These are phyloP conservation scores for Ascochyta pisi DNA, from an alignment of 2,329 filamentous ascomycete genomes.

Conservation along the genomic window DNA sequence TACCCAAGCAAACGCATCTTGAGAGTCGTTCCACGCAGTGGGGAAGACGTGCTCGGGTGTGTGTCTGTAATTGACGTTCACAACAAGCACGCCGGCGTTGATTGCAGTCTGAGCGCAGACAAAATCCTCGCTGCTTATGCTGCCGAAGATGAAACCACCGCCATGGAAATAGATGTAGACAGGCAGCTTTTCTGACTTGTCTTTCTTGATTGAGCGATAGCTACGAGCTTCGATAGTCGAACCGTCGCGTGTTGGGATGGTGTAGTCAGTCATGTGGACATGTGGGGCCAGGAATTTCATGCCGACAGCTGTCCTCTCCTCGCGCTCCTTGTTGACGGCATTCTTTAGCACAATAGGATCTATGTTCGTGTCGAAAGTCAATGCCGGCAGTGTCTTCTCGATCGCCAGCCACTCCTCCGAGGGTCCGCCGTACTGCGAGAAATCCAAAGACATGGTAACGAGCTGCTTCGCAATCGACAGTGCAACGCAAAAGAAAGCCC, in stretches of 20 bases:
- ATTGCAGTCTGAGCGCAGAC: constrained; percentile 58
- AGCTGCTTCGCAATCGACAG: background rate
- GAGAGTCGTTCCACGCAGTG: constrained; percentile 59
- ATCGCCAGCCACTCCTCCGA: constrained; percentile 45
- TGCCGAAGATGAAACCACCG: constrained; percentile 65
- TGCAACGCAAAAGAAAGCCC: background rate
- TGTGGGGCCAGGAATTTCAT: constrained; percentile 33
- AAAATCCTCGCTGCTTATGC: constrained; percentile 60
- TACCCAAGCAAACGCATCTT: constrained; percentile 64
- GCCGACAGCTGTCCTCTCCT: constrained; percentile 24
- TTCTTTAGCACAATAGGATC: constrained; percentile 25
- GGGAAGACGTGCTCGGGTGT: constrained; percentile 63
- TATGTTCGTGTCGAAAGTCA: constrained; percentile 28
- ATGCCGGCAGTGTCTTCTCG: constrained; percentile 35
- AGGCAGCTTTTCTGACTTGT: constrained; percentile 51
- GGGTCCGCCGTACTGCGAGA: constrained; percentile 40
- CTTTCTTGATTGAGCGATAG: constrained; percentile 52
- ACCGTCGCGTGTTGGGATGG: constrained; percentile 56
- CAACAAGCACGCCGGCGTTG: constrained; percentile 52
- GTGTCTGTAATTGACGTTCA: constrained; percentile 67
- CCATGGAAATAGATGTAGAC: constrained; percentile 60
- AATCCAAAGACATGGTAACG: constrained; percentile 25
- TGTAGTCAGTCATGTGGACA: constrained; percentile 28
- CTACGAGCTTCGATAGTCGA: constrained; percentile 54
- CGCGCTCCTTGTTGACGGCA: constrained; percentile 33